These are phyloP conservation scores for Pseudogymnoascus pannorum DNA, from an alignment of 2,329 filamentous ascomycete species.

Conservation along the genomic window DNA sequence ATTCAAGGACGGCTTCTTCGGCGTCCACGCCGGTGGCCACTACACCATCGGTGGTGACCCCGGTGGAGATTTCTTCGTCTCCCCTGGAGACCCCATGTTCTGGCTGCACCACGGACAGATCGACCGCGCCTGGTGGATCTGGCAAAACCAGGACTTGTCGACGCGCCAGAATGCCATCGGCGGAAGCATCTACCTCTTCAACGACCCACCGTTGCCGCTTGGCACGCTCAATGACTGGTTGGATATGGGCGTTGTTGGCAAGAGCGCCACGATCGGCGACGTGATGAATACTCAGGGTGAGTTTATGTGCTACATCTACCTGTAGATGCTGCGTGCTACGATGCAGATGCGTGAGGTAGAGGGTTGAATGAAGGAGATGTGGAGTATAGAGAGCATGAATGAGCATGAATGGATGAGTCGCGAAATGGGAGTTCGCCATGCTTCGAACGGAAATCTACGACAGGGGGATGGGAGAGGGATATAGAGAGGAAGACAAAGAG, in stretches of 20 bases:
- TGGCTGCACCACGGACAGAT: conserved; percentile 41
- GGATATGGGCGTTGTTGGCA: not conserved
- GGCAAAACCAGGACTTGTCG: conserved; percentile 39
- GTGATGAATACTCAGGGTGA: not conserved
- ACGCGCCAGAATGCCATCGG: conserved; percentile 23
- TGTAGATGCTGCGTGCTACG: not conserved
- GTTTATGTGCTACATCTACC: conserved; percentile 6
- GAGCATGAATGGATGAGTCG: not conserved
- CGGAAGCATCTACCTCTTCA: conserved; percentile 37
- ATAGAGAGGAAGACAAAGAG: not conserved
- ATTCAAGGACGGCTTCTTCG: conserved; percentile 21
- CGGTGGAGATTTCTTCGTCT: conserved; percentile 37
- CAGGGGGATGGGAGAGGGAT: not conserved
- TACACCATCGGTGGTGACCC: conserved; percentile 37
- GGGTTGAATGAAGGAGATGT: not conserved
- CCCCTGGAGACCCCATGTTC: conserved; percentile 40
- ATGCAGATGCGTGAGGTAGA: not conserved
- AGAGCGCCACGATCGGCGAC: not conserved
- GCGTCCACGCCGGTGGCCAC: conserved; percentile 33
- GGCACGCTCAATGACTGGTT: not conserved
- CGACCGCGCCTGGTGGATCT: conserved; percentile 42
- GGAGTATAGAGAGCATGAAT: not conserved
- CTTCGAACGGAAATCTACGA: not conserved
- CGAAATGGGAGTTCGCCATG: conserved; percentile 3
- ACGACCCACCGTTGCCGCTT: conserved; percentile 19